Evolutionary conservation across 148 eudicot species (phyloP).

Genomic region (Silene conica): DNA sequence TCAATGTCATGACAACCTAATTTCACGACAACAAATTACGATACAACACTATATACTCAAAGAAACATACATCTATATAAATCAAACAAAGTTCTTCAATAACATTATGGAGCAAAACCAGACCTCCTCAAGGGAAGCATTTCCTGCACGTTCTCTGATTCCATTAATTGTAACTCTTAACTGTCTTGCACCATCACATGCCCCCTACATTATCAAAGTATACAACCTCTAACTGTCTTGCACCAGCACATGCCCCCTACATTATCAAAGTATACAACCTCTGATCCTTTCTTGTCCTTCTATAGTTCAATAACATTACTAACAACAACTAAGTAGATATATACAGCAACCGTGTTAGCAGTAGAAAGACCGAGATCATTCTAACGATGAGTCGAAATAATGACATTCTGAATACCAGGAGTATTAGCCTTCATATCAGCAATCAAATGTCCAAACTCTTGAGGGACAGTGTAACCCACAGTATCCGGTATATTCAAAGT

Average conservation of each 20-base stretch:
- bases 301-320: background rate
- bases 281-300: background rate
- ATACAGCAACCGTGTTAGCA: constrained; percentile 82
- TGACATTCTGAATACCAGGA: constrained; percentile 83
- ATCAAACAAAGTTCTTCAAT: too few relatives aligned
- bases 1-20: too few relatives aligned
- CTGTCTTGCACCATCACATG: too few relatives aligned
- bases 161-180: too few relatives aligned
- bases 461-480: constrained; percentile 71
- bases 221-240: constrained; percentile 43
- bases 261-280: constrained; percentile 26
- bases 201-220: too few relatives aligned
- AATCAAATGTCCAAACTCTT: constrained; percentile 82
- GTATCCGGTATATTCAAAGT: constrained; percentile 94
- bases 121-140: too few relatives aligned
- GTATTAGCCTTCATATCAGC: constrained; percentile 89
- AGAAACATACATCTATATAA: too few relatives aligned
- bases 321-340: constrained; percentile 10
- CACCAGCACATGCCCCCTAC: constrained; percentile 93
- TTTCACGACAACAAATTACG: too few relatives aligned
- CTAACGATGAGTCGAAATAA: constrained; percentile 91
- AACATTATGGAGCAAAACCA: too few relatives aligned
- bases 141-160: too few relatives aligned
- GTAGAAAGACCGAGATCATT: constrained; percentile 98
- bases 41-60: too few relatives aligned